These are phyloP conservation scores for Prunus davidiana DNA, from an alignment of 306 rosid species.

Conservation along the genomic window DNA sequence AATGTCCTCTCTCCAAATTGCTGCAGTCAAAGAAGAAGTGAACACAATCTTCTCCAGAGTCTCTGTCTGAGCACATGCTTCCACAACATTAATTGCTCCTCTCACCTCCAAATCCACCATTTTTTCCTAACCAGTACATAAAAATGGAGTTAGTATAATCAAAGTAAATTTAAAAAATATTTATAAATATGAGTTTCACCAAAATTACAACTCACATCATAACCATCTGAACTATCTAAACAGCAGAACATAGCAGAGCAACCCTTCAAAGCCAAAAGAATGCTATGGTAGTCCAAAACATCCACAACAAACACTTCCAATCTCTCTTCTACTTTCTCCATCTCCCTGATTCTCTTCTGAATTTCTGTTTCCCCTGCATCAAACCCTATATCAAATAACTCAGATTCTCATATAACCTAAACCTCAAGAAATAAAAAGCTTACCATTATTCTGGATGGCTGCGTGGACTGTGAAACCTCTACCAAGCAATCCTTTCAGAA, in stretches of 20 bases:
- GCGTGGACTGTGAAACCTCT: constrained; percentile 50
- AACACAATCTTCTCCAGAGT: constrained; percentile 36
- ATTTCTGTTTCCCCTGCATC: constrained; percentile 39
- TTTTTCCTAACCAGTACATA: constrained; percentile 29
- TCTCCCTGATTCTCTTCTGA: constrained; percentile 29
- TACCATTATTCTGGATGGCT: constrained; percentile 32
- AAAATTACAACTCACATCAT: constrained; percentile 22
- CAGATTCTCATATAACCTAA: neutral
- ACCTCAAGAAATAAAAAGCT: neutral
- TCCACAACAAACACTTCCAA: constrained; percentile 33
- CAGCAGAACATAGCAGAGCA: constrained; percentile 46
- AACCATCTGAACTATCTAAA: constrained; percentile 37
- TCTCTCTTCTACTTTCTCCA: constrained; percentile 27
- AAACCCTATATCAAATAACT: neutral
- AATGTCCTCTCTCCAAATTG: constrained; percentile 42
- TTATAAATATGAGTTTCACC: neutral
- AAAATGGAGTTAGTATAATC: neutral
- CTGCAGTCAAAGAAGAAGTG: constrained; percentile 45
- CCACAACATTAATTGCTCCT: constrained; percentile 47
- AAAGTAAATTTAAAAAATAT: neutral
- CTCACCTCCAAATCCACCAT: constrained; percentile 50
- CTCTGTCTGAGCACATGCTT: constrained; percentile 48
- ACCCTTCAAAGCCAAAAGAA: constrained; percentile 36
- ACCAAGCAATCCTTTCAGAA: constrained; percentile 35
- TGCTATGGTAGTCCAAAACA: constrained; percentile 42